Evolutionary conservation across 2,329 filamentous ascomycete genomes (phyloP).

Genomic region (Cryphonectria japonica): DNA sequence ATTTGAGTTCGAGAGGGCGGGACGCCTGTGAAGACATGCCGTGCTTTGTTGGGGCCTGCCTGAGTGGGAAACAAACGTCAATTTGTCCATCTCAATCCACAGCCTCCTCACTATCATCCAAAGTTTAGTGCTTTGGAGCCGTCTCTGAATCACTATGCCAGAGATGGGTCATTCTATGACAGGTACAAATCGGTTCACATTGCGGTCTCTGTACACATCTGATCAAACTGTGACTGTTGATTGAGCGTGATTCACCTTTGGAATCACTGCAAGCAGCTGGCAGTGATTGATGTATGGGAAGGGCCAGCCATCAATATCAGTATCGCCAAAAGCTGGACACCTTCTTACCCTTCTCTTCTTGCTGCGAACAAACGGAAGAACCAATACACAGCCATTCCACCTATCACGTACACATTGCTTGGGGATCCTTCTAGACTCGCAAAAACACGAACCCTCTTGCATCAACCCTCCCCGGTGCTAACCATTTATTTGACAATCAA

Average conservation of each 20-base stretch:
- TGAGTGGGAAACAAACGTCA: not conserved
- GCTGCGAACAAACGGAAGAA: not conserved
- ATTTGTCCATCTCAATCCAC: not conserved
- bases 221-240: not conserved
- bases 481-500: not conserved
- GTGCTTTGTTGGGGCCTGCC: not conserved
- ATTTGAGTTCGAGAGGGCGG: not conserved
- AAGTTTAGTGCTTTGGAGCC: too few relatives aligned
- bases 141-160: too few relatives aligned
- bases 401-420: too few relatives aligned
- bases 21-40: not conserved
- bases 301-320: not conserved
- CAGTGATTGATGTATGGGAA: not conserved
- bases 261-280: not conserved
- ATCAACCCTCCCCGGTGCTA: not conserved
- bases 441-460: not conserved
- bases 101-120: not conserved
- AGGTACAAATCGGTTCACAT: too few relatives aligned
- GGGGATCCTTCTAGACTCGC: too few relatives aligned
- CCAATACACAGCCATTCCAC: not conserved
- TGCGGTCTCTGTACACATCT: not conserved
- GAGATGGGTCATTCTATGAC: too few relatives aligned
- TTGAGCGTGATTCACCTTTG: not conserved
- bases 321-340: not conserved
- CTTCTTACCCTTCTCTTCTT: not conserved